Evolutionary conservation across 2,329 filamentous ascomycete genomes (phyloP).

Genomic region (Daldinia eschscholtzii): DNA sequence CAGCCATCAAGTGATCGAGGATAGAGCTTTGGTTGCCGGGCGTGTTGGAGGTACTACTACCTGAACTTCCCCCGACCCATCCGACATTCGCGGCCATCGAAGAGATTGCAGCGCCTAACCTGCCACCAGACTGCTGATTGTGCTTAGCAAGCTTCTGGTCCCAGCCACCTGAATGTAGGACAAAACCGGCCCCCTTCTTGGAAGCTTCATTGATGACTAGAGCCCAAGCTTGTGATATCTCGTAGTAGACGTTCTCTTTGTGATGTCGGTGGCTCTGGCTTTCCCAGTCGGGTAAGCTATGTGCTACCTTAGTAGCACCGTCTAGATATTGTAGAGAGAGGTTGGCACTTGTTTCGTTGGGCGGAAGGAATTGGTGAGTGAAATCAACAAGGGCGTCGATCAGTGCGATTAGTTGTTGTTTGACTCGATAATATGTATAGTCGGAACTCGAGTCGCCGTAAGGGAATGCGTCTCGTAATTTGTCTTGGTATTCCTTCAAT

Average conservation of each 20-base stretch:
- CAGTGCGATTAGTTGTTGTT: conserved; percentile 81
- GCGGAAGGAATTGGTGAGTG: conserved; percentile 94
- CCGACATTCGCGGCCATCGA: conserved; percentile 80
- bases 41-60: conserved; percentile 41
- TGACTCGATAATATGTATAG: conserved; percentile 94
- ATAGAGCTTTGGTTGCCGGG: conserved; percentile 66
- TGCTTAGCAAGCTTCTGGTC: conserved; percentile 89
- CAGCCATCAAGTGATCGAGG: conserved; percentile 71
- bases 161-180: conserved; percentile 91
- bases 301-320: conserved; percentile 88
- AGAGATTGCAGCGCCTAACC: conserved; percentile 82
- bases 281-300: conserved; percentile 91
- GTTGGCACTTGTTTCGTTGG: conserved; percentile 86
- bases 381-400: conserved; percentile 94
- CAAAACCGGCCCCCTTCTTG: conserved; percentile 91
- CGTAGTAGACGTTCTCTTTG: conserved; percentile 96
- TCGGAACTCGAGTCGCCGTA: conserved; percentile 88
- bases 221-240: conserved; percentile 93
- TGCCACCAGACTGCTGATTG: conserved; percentile 86
- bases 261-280: conserved; percentile 89
- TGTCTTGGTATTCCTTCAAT: conserved; percentile 82
- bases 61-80: conserved; percentile 73
- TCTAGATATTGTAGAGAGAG: conserved; percentile 90
- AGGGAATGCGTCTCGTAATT: conserved; percentile 83
- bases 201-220: conserved; percentile 90